Evolutionary conservation across 768 basidiomycete genomes (phyloP), one percentile per base, ranked within the genome.

Genomic region (Boletellus ananas): DNA sequence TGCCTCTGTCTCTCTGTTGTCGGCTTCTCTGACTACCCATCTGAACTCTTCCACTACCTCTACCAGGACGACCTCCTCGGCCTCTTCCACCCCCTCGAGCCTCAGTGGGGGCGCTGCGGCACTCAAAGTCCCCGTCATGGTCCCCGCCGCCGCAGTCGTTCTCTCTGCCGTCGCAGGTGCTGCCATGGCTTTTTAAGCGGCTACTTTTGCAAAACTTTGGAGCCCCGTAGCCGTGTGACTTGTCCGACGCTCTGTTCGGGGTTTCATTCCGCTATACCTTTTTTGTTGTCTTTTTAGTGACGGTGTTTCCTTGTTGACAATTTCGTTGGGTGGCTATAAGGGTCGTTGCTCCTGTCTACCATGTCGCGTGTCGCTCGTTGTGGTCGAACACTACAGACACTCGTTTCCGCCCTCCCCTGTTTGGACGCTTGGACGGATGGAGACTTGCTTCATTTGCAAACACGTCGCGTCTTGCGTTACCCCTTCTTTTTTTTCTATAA

Each of bases 81-180:
- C 68, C 10, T 42, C 63, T 4, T 40, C 71, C 4, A 43, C 67
- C 2, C 56, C 63, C 20, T 54, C 63, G 3, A 23, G 11, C 20
- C 57, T 68, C 42, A 65, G 29, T 39, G 40, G 38, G 39, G 65
- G 64, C 27, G 70, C 69, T 13, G 52, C 64, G n/a, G 66, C 70
- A 16, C 59, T 68, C 54, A 74, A 68, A 52, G 27, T 56, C 40
- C 52, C 49, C 45, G 72, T 66, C 42, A 52, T 63, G 43, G 72
- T 68, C 38, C 66, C 69, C 11, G 42, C 66, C 25, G 71, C 68
- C 3, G 70, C 65, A 14, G 60, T 72, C 8, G 57, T 75, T n/a
- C 59, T 79, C 31, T 78, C 79, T n/a, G 75, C 70, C 0, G 59
- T 76, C 34, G 80, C 74, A 34, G 82, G 81, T 37, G 78, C 69